phyloP scores from a whole-genome alignment of 352 stramenopile genomes.

The Pythium oligandrum region DNA sequence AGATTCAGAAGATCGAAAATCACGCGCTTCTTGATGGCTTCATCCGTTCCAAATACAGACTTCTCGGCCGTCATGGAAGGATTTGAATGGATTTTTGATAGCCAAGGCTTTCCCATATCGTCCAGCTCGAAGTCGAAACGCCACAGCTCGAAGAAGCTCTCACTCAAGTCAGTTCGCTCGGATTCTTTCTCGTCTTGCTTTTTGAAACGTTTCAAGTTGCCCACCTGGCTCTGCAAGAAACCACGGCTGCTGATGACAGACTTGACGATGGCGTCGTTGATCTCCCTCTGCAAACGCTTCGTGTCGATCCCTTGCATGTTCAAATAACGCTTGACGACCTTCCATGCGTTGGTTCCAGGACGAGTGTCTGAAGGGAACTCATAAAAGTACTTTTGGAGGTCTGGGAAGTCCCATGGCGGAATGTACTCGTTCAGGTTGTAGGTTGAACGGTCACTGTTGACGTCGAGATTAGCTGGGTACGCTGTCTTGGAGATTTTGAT shows the following conservation, averaged over 20 bases:
- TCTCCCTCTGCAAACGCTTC: conserved; percentile 52
- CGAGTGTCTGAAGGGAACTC: conserved; percentile 51
- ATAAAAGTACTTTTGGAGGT: conserved; percentile 52
- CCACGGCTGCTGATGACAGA: conserved; percentile 53
- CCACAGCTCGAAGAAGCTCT: conserved; percentile 93
- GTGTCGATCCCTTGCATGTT: conserved; percentile 54
- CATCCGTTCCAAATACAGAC: conserved; percentile 59
- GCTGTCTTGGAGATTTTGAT: conserved; percentile 66
- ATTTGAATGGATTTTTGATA: conserved; percentile 86
- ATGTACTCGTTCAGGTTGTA: conserved; percentile 76
- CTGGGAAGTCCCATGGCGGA: conserved; percentile 66
- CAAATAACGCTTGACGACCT: conserved; percentile 63
- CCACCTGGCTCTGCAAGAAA: conserved; percentile 39
- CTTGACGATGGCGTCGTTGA: conserved; percentile 60
- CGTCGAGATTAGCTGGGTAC: conserved; percentile 44
- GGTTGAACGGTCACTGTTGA: conserved; percentile 29
- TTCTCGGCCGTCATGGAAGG: conserved; percentile 47
- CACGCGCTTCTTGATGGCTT: conserved; percentile 58
- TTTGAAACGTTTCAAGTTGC: conserved; percentile 35
- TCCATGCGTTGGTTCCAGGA: conserved; percentile 63
- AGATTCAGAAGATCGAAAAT: conserved; percentile 67
- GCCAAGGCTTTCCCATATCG: conserved; percentile 89
- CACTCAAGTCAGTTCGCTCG: conserved; percentile 31
- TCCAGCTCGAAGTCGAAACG: conserved; percentile 97
- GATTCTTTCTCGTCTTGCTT: conserved; percentile 17